phyloP scores from a whole-genome alignment of 768 basidiomycete genomes.

The Bullera alba region DNA sequence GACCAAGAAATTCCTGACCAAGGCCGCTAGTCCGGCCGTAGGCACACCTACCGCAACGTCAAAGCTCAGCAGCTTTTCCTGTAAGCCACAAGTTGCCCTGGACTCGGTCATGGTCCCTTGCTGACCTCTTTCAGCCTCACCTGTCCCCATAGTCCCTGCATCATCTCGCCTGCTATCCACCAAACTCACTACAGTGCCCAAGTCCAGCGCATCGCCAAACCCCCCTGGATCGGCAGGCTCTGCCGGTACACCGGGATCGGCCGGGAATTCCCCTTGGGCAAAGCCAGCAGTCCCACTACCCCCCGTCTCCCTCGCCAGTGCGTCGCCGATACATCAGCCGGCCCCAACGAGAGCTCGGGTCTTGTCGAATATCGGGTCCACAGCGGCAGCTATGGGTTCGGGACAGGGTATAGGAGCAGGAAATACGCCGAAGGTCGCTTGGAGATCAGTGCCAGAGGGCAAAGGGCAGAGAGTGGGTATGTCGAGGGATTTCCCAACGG shows the following conservation, averaged over 20 bases:
- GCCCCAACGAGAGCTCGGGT: slow-evolving; percentile 38
- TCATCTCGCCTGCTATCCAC: slow-evolving; percentile 73
- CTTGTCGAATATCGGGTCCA: slow-evolving; percentile 7
- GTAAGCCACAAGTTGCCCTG: slow-evolving; percentile 45
- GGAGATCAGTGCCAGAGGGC: slow-evolving; percentile 56
- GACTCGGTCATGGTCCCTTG: slow-evolving; percentile 45
- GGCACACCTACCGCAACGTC: slow-evolving; percentile 10
- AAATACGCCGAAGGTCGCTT: slow-evolving; percentile 55
- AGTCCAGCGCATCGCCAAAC: slow-evolving; percentile 41
- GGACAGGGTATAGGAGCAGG: slow-evolving; percentile 18
- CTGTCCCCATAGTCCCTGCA: slow-evolving; percentile 29
- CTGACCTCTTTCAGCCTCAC: slow-evolving; percentile 36
- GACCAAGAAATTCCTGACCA: slow-evolving; percentile 94
- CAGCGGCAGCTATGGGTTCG: slow-evolving; percentile 16
- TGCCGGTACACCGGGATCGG: slow-evolving; percentile 57
- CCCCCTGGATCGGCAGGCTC: slow-evolving; percentile 52
- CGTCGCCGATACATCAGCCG: slow-evolving; percentile 17
- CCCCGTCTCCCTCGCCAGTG: neutral
- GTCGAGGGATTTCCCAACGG: slow-evolving; percentile 83
- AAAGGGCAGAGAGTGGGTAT: slow-evolving; percentile 39
- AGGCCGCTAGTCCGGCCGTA: slow-evolving; percentile 58
- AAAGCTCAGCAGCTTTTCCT: slow-evolving; percentile 18
- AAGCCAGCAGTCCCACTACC: slow-evolving; percentile 49
- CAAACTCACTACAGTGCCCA: slow-evolving; percentile 62
- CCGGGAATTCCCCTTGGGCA: slow-evolving; percentile 61